Base-by-base conservation (phyloP, 345 rosid species). In the Eutrema japonicum region DNA sequence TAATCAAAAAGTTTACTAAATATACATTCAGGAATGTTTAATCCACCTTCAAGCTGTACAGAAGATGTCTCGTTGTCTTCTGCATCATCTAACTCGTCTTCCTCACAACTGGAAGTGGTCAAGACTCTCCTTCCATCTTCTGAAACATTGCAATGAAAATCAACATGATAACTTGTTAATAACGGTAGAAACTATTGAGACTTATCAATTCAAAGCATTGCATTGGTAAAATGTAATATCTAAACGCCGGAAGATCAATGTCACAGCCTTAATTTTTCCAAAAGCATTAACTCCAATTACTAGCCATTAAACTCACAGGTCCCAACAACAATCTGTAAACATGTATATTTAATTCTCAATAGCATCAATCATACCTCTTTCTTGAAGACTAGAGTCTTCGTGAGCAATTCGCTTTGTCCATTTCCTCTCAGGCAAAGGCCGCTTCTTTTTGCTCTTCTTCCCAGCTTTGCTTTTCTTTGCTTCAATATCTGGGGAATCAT, bases 391-490 rank as follows among this genome's bases (percentile, higher is more conserved):
- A 68, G 56, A 76, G 29, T 89, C 96, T 70, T 95, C 97, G 4
- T 10, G 66, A 54, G 96, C 83, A 77, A 89, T 69, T 22, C 47
- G 81, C 63, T 88, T 85, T 79, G 89, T 86, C 96, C 96, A 95
- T 83, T 84, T 92, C 82, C 81, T 90, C 40, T 81, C 89, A 22
- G 99, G 96, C 79, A 90, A 82, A 78, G 99, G 99, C 61, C 97
- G 87, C 50, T 74, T 89, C 77, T 76, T 90, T 78, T 81, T 88
- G 26, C 26, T 22, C 58, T 59, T 77, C 78, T 76, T 77, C 42
- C 71, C 67, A 65, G 46, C 51, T 77, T 73, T 82, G 65, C 72
- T 66, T 67, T 84, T 85, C 70, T 81, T 87, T 32, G 47, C 68
- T 66, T 82, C 89, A 51, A 77, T 80, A 18, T 82, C 92, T 53